Conservation (phyloP, 2,329 filamentous ascomycete species). For the Trichoderma sp. region DNA sequence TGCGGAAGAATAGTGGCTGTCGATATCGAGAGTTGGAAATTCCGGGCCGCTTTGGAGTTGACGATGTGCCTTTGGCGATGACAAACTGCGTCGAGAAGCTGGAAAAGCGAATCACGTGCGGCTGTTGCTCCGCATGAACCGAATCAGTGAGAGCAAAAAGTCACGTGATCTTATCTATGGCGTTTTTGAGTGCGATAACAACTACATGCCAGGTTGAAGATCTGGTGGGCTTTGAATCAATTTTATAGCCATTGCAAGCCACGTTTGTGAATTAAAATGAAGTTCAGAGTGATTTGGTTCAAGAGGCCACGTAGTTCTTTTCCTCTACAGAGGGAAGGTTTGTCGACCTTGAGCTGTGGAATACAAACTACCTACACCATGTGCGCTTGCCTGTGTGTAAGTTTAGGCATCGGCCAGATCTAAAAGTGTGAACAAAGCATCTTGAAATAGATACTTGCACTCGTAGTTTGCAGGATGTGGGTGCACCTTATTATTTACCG, state of each 20-base stretch:
- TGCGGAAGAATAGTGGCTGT: conserved; percentile 41
- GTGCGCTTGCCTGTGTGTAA: neutral
- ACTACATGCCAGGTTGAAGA: neutral
- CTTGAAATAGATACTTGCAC: neutral
- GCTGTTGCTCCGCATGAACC: conserved; percentile 18
- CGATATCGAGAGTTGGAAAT: conserved; percentile 35
- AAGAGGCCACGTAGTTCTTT: neutral
- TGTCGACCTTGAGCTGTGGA: neutral
- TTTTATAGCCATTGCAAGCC: neutral
- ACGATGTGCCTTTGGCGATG: conserved; percentile 23
- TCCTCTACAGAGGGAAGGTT: neutral
- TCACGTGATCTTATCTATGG: conserved; percentile 20
- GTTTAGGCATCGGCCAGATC: neutral
- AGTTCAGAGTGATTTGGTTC: neutral
- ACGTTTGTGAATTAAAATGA: neutral
- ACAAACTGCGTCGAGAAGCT: conserved; percentile 27
- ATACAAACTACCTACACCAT: neutral
- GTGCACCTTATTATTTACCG: neutral
- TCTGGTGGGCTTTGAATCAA: neutral
- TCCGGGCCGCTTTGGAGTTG: conserved; percentile 23
- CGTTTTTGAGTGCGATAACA: neutral
- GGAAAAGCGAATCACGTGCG: conserved; percentile 21
- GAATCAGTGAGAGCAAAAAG: neutral
- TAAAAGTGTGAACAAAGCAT: neutral
- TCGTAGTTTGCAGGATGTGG: neutral